phyloP scores from a whole-genome alignment of 176 grass and related monocot species.

The Carex myosuroides region DNA sequence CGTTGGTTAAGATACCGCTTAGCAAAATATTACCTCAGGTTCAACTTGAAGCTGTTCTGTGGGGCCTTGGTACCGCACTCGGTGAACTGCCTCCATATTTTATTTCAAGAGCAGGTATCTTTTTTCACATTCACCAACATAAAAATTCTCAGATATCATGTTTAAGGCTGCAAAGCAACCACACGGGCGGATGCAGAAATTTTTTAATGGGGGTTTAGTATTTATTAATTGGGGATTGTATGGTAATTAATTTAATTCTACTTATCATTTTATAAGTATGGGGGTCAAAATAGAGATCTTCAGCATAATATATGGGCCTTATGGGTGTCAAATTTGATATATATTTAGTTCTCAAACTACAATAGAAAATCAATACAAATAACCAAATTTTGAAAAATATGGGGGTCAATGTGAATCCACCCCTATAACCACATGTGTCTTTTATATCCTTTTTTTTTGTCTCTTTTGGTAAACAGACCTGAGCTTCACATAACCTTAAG shows the following conservation, averaged over 20 bases:
- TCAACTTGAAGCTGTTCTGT: conserved; percentile 89
- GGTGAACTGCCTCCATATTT: conserved; percentile 99
- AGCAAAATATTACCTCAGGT: conserved; percentile 73
- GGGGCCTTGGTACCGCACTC: conserved; percentile 95
- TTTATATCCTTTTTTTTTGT: neutral
- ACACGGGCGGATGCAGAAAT: neutral
- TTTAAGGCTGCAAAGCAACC: neutral
- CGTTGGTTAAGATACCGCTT: conserved; percentile 57
- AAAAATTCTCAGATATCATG: neutral
- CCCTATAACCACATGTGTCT: neutral
- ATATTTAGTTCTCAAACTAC: too few relatives aligned
- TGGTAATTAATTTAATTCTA: too few relatives aligned
- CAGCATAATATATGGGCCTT: too few relatives aligned
- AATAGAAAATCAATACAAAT: too few relatives aligned
- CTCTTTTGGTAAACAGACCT: neutral
- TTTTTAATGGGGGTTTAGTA: too few relatives aligned
- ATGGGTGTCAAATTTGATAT: too few relatives aligned
- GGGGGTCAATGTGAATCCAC: too few relatives aligned
- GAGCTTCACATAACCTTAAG: neutral
- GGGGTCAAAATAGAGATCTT: too few relatives aligned
- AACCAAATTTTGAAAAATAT: too few relatives aligned
- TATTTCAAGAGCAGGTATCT: conserved; percentile 87
- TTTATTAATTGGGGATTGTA: too few relatives aligned
- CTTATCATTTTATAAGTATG: too few relatives aligned
- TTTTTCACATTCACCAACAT: neutral